Percentiles rank a stretch among this genome's conserved stretches.
These are phyloP conservation scores for Cytospora schulzeri DNA, from an alignment of 2,329 filamentous ascomycete species.

Conservation along the genomic window DNA sequence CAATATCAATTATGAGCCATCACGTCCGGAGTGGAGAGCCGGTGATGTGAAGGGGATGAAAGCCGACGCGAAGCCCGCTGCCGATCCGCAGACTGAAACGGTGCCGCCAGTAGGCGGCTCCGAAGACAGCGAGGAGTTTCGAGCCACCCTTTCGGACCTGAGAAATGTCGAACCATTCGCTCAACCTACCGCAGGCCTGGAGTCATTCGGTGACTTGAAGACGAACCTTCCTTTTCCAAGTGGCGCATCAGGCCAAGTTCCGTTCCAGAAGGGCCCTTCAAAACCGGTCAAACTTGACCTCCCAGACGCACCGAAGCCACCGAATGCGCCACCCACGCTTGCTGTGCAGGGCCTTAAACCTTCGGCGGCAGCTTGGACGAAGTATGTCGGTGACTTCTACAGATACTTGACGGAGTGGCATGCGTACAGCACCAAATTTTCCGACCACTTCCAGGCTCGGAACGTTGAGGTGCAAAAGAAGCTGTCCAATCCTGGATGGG, in stretches of 20 bases:
- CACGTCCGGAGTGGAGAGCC: conserved; percentile 61
- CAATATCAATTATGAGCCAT: conserved; percentile 60
- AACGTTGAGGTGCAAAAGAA: conserved; percentile 46
- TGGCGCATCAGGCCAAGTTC: conserved; percentile 46
- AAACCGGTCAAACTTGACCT: conserved; percentile 48
- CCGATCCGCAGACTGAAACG: conserved; percentile 10
- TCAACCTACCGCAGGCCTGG: conserved; percentile 50
- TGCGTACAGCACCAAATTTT: conserved; percentile 53
- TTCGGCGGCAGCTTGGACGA: conserved; percentile 47
- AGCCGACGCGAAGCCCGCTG: conserved; percentile 29
- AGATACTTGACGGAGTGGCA: conserved; percentile 56
- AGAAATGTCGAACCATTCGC: conserved; percentile 59
- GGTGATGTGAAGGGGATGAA: conserved; percentile 45
- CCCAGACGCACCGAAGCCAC: conserved; percentile 54
- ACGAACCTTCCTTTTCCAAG: conserved; percentile 61
- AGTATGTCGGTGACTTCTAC: conserved; percentile 57
- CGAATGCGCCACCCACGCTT: conserved; percentile 48
- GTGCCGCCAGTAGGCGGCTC: conserved; percentile 44
- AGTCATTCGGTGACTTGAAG: conserved; percentile 58
- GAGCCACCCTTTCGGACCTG: conserved; percentile 56
- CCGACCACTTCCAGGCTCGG: conserved; percentile 58
- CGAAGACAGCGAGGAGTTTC: conserved; percentile 58
- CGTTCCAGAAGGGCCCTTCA: conserved; percentile 37
- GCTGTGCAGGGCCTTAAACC: conserved; percentile 48
- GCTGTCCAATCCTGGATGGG: conserved; percentile 47